A percentile compares a stretch with the other conserved stretches of the same genome.
These are phyloP conservation scores for Botrytis sinoallii DNA, from an alignment of 2,329 filamentous ascomycete genomes.

Conservation along the genomic window DNA sequence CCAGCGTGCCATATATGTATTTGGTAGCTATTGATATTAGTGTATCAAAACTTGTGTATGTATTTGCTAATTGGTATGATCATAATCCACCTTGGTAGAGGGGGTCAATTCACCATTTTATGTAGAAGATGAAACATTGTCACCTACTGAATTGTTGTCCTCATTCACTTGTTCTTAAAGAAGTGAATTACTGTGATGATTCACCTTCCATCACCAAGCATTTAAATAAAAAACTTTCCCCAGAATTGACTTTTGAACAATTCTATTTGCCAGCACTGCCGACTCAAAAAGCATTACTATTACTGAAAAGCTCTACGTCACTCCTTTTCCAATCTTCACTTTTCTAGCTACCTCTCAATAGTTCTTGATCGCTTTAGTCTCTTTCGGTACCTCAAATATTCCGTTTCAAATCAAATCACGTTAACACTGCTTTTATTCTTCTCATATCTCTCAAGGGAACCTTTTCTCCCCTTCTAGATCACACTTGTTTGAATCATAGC, in stretches of 20 bases:
- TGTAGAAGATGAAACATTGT: background rate
- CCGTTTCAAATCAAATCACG: background rate
- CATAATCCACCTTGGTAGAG: background rate
- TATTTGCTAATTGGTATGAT: background rate
- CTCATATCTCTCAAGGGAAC: background rate
- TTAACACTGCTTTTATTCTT: background rate
- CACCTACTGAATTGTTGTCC: background rate
- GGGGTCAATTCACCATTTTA: background rate
- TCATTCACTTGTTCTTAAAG: background rate
- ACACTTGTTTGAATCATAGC: background rate
- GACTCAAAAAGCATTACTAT: background rate
- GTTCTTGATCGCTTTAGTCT: background rate
- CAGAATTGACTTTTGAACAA: background rate
- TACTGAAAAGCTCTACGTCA: background rate
- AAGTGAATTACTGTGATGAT: background rate
- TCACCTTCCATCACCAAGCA: background rate
- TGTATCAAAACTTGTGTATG: background rate
- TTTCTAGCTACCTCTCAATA: background rate
- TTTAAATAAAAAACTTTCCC: too few relatives aligned
- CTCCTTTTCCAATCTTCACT: background rate
- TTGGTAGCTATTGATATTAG: background rate
- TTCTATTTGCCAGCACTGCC: background rate
- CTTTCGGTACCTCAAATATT: too few relatives aligned
- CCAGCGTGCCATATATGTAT: background rate
- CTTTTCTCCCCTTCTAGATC: background rate